Evolutionary conservation across 768 basidiomycete genomes (phyloP).

Genomic region (Mrakia blollopis): DNA sequence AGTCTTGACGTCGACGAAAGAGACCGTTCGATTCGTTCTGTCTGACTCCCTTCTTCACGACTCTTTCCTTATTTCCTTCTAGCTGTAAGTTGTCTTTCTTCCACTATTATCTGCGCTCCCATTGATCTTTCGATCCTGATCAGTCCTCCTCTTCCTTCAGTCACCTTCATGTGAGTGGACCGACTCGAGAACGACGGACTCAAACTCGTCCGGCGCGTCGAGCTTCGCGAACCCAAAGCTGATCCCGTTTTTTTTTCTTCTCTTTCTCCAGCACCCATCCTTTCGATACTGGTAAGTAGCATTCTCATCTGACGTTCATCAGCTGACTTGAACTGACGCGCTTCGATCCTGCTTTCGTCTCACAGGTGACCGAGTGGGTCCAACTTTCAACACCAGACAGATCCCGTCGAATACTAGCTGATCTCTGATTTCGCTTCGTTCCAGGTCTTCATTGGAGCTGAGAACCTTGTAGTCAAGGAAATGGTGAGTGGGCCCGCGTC

Average conservation of each 20-base stretch:
- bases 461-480: slow-evolving; percentile 58
- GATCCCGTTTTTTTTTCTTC: slow-evolving; percentile 55
- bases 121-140: not conserved
- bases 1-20: not conserved
- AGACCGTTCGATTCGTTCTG: not conserved
- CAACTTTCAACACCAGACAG: not conserved
- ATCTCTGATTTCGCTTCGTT: not conserved
- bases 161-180: not conserved
- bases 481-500: slow-evolving; percentile 44
- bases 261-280: slow-evolving; percentile 55
- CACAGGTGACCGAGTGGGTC: not conserved
- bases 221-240: slow-evolving; percentile 47
- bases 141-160: not conserved
- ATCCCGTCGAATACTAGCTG: not conserved
- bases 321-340: not conserved
- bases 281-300: slow-evolving; percentile 66
- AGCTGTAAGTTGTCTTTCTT: not conserved
- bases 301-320: not conserved
- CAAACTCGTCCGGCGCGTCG: slow-evolving; percentile 49
- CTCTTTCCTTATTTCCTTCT: not conserved
- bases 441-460: slow-evolving; percentile 67
- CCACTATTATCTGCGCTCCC: not conserved
- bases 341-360: too few relatives aligned
- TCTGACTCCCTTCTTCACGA: not conserved
- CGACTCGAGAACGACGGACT: not conserved